These are phyloP conservation scores for Thalassiosira livingstoniorum DNA, from an alignment of 352 stramenopile genomes.

Conservation along the genomic window DNA sequence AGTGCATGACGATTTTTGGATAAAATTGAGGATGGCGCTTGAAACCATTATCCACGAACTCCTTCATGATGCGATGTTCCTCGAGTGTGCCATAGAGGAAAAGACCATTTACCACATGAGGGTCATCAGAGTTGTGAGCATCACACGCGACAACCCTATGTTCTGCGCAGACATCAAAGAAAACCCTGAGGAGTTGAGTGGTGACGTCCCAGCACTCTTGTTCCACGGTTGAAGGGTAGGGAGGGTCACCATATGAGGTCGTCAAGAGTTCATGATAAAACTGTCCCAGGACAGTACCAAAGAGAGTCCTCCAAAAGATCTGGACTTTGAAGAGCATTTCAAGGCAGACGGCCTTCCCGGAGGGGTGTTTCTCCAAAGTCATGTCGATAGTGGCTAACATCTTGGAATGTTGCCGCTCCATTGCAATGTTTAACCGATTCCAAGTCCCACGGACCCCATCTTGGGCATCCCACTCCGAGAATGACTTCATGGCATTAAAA, in stretches of 20 bases:
- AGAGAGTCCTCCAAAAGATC: background rate
- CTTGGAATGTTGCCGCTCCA: background rate
- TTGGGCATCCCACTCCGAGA: background rate
- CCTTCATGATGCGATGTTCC: background rate
- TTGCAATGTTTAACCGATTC: background rate
- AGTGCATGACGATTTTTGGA: background rate
- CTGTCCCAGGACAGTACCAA: background rate
- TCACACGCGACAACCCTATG: background rate
- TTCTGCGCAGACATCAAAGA: slow-evolving; percentile 1
- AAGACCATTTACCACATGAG: background rate
- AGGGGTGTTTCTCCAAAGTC: background rate
- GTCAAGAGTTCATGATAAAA: background rate
- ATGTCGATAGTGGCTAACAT: background rate
- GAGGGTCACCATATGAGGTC: background rate
- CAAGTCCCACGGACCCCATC: background rate
- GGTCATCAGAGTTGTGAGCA: too few species aligned
- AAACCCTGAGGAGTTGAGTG: background rate
- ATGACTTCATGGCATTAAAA: slow-evolving; percentile 4
- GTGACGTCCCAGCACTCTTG: background rate
- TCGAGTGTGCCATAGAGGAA: background rate
- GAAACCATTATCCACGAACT: background rate
- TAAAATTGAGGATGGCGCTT: background rate
- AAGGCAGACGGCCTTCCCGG: background rate
- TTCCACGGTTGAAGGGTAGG: background rate
- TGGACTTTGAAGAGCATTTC: background rate